phyloP scores from a whole-genome alignment of 148 eudicot species.

The Polygonum aviculare region DNA sequence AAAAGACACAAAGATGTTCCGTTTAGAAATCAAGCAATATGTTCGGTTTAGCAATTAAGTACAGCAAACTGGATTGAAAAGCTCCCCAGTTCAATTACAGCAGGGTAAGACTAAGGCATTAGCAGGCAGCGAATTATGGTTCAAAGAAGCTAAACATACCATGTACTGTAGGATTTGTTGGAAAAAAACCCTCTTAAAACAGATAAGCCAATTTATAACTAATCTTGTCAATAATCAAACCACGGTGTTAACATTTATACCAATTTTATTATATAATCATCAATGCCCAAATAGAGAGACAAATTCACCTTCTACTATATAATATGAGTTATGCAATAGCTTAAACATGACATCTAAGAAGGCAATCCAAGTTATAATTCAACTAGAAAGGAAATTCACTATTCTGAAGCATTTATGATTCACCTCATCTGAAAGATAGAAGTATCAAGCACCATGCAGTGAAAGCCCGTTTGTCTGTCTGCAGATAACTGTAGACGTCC shows the following conservation, averaged over 20 bases:
- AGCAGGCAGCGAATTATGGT: background rate
- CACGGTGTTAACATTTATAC: background rate
- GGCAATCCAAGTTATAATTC: background rate
- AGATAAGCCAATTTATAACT: background rate
- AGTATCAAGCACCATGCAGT: conserved; percentile 77
- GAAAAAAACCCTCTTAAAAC: background rate
- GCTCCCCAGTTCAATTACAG: background rate
- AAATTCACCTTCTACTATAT: background rate
- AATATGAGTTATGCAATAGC: background rate
- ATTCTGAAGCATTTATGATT: conserved; percentile 11
- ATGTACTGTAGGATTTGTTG: background rate
- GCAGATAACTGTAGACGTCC: conserved; percentile 23
- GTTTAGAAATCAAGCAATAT: too few species aligned
- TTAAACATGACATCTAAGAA: background rate
- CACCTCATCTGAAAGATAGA: conserved; percentile 83
- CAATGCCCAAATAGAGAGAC: background rate
- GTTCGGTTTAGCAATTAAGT: too few species aligned
- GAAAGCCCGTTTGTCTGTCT: conserved; percentile 36
- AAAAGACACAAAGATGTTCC: too few species aligned
- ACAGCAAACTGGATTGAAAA: background rate
- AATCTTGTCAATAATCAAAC: background rate
- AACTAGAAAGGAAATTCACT: background rate
- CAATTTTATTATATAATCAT: background rate
- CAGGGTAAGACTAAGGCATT: background rate
- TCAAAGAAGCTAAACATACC: background rate